Evolutionary conservation across 2,329 filamentous ascomycete genomes (phyloP), one percentile per base, ranked within the genome.

Genomic region (Sclerotinia glacialis): DNA sequence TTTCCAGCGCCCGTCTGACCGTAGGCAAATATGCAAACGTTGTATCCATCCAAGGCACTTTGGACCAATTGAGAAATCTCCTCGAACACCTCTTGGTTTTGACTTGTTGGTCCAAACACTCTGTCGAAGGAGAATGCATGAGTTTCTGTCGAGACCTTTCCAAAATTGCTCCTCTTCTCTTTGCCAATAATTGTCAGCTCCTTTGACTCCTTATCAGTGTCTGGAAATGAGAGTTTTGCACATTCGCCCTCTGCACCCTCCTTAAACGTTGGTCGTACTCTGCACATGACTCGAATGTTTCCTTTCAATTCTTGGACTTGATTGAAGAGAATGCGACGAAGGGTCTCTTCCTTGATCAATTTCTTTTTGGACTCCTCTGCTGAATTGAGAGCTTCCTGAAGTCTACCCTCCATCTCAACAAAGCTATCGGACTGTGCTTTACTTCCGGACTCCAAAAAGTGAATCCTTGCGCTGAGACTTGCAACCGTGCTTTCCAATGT

Each of bases 11-110:
- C 95, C 0, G 95, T 99, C 78, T 99, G 95, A 53, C 95, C 95
- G 76, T 99, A 99, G 76, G 93, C 97, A 80, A 99, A 97, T 70
- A 99, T 98, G 78, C 94, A 98, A 62, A 99, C 95, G 72, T 98
- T 99, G 81, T 97, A 99, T 1, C 95, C 95, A 75, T 99, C 95
- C 49, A 99, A 83, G 0, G 96, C 95, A 72, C 92, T 96, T 78
- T 99, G 95, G 1, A 99, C 93, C 44, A 99, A 85, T 76, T 99
- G 95, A 66, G 92, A 96, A 76, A 98, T 98, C 76, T 99, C 95
- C 65, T 91, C 92, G 76, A 99, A 99, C 1, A 99, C 89, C 71
- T 96, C 90, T 23, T 86, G 83, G 76, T 99, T 99, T 71, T 89
- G 85, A 1, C 89, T 87, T 0, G 81, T 79, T 0, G 93, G 93